A percentile compares a stretch with the other conserved stretches of the same genome.
These are phyloP conservation scores for Cryptococcus sp. DNA, from an alignment of 1,284 basidiomycete species.

Conservation along the genomic window DNA sequence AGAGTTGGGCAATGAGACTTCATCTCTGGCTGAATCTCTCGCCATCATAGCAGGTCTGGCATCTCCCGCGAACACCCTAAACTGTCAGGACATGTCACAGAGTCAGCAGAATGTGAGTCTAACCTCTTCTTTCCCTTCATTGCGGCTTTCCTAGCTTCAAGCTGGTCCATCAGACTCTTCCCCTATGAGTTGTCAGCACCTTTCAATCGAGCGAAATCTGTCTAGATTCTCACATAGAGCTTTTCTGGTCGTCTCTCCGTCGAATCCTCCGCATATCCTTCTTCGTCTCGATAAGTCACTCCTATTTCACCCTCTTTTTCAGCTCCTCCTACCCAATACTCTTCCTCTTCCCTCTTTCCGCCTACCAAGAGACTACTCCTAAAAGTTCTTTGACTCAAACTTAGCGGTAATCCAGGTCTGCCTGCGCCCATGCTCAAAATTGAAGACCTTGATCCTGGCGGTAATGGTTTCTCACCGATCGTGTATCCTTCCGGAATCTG, in stretches of 20 bases:
- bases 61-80: conserved; percentile 43
- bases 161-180: conserved; percentile 44
- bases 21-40: conserved; percentile 9
- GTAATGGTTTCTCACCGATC: conserved; percentile 42
- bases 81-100: too few relatives aligned
- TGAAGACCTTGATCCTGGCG: conserved; percentile 32
- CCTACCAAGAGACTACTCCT: conserved; percentile 33
- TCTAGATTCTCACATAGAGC: conserved; percentile 35
- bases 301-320: conserved; percentile 19
- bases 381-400: conserved; percentile 38
- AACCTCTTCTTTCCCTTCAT: conserved; percentile 38
- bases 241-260: conserved; percentile 21
- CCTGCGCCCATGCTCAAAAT: conserved; percentile 18
- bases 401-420: conserved; percentile 25
- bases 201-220: neutral
- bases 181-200: conserved; percentile 15
- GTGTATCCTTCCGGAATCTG: conserved; percentile 35
- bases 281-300: conserved; percentile 6
- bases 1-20: conserved; percentile 9
- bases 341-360: conserved; percentile 22
- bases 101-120: neutral
- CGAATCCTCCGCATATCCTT: conserved; percentile 9
- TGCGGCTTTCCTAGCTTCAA: conserved; percentile 40
- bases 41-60: conserved; percentile 46
- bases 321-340: conserved; percentile 15